Evolutionary conservation across 768 basidiomycete genomes (phyloP).

Genomic region (Exidia glandulosa): DNA sequence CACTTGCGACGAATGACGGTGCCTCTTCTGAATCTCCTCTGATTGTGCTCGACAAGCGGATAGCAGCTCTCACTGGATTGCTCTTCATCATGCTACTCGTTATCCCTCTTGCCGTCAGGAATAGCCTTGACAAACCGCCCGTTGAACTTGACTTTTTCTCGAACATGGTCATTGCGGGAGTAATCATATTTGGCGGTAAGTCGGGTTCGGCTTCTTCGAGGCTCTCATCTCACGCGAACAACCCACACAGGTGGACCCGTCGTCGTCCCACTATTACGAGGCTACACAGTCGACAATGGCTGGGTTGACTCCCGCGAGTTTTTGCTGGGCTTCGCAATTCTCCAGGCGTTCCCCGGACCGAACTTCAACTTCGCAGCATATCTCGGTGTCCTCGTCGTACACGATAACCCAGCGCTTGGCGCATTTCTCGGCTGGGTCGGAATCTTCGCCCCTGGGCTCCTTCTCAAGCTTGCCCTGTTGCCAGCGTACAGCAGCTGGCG

Average conservation of each 20-base stretch:
- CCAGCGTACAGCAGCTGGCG: slow-evolving; percentile 9
- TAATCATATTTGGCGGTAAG: slow-evolving; percentile 33
- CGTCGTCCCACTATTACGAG: slow-evolving; percentile 40
- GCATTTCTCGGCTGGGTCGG: slow-evolving; percentile 37
- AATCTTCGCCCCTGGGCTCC: slow-evolving; percentile 37
- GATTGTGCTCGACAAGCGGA: background rate
- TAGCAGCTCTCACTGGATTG: background rate
- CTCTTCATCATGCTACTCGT: background rate
- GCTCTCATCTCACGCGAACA: background rate
- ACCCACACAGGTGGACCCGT: slow-evolving; percentile 45
- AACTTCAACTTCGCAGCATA: slow-evolving; percentile 47
- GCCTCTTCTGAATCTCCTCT: background rate
- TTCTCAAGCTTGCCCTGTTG: slow-evolving; percentile 19
- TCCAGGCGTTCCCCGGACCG: slow-evolving; percentile 41
- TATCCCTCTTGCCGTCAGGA: background rate
- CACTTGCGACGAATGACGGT: too few species aligned
- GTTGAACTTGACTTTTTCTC: slow-evolving; percentile 23
- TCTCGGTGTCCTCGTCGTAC: slow-evolving; percentile 32
- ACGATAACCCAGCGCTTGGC: slow-evolving; percentile 21
- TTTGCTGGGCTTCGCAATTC: slow-evolving; percentile 39
- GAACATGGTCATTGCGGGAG: slow-evolving; percentile 38
- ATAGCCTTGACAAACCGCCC: background rate
- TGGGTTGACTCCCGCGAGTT: slow-evolving; percentile 47
- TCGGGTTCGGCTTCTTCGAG: background rate
- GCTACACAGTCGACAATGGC: slow-evolving; percentile 38